Evolutionary conservation across 148 eudicot genomes (phyloP).

Genomic region (Fagopyrum tataricum): DNA sequence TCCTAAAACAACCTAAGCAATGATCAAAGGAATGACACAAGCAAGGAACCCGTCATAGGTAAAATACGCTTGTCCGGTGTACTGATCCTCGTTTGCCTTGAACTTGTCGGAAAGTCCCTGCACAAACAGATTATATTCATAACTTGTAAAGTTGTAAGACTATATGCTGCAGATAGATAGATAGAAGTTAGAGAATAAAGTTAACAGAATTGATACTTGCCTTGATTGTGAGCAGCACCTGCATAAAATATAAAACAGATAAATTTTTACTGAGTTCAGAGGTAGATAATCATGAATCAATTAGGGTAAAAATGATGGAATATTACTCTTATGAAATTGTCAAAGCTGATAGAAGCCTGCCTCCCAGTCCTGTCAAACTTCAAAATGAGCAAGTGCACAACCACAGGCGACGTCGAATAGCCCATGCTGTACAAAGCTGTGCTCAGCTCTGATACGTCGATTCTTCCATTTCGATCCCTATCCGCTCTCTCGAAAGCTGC

Average conservation of each 20-base stretch:
- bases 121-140: neutral
- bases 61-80: slow-evolving; percentile 68
- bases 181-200: too few relatives aligned
- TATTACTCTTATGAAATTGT: slow-evolving; percentile 80
- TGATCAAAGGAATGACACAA: slow-evolving; percentile 65
- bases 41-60: slow-evolving; percentile 70
- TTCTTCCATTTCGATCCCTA: slow-evolving; percentile 73
- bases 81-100: slow-evolving; percentile 53
- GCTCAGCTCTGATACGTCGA: slow-evolving; percentile 54
- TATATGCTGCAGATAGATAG: too few relatives aligned
- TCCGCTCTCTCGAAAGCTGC: slow-evolving; percentile 66
- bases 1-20: slow-evolving; percentile 32
- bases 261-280: neutral
- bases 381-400: slow-evolving; percentile 57
- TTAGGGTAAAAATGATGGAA: too few relatives aligned
- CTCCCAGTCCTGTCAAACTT: slow-evolving; percentile 59
- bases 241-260: neutral
- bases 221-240: slow-evolving; percentile 58
- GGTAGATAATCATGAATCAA: neutral
- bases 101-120: slow-evolving; percentile 83
- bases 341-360: slow-evolving; percentile 62
- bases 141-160: too few relatives aligned
- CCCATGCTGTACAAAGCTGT: slow-evolving; percentile 62
- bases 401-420: slow-evolving; percentile 44
- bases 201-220: slow-evolving; percentile 15